phyloP scores from a whole-genome alignment of 2,329 filamentous ascomycete genomes.

The Hypoxylon sp. region DNA sequence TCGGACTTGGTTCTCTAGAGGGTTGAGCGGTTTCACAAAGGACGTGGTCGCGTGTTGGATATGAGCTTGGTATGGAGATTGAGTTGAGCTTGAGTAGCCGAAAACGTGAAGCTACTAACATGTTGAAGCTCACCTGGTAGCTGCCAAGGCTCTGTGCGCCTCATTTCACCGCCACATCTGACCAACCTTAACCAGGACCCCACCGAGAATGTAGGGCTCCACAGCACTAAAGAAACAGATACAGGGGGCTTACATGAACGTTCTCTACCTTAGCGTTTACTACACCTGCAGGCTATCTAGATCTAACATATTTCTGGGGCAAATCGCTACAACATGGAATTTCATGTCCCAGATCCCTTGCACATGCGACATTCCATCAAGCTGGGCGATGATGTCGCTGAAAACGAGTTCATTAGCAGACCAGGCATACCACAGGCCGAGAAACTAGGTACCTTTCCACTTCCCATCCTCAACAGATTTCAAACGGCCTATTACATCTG shows the following conservation, averaged over 20 bases:
- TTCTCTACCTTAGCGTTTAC: neutral
- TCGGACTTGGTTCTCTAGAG: neutral
- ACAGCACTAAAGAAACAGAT: neutral
- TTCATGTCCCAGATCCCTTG: neutral
- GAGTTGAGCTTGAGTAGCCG: conserved; percentile 23
- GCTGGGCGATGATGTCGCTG: neutral
- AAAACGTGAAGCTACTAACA: conserved; percentile 34
- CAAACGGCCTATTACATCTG: neutral
- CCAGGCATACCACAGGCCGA: neutral
- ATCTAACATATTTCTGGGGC: neutral
- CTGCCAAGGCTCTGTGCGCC: conserved; percentile 5
- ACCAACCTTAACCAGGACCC: neutral
- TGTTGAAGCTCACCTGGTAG: conserved; percentile 14
- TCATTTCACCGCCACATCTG: conserved; percentile 19
- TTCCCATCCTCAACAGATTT: neutral
- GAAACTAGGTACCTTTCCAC: neutral
- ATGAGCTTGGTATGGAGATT: conserved; percentile 1
- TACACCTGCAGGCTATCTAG: neutral
- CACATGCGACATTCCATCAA: conserved; percentile 5
- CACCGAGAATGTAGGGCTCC: neutral
- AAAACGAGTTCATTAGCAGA: neutral
- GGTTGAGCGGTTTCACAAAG: neutral
- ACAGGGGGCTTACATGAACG: neutral
- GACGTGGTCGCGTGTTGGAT: conserved; percentile 6
- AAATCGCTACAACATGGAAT: neutral